Conservation (phyloP, 2,329 filamentous ascomycete genomes). For the Paracamarosporium sp. region DNA sequence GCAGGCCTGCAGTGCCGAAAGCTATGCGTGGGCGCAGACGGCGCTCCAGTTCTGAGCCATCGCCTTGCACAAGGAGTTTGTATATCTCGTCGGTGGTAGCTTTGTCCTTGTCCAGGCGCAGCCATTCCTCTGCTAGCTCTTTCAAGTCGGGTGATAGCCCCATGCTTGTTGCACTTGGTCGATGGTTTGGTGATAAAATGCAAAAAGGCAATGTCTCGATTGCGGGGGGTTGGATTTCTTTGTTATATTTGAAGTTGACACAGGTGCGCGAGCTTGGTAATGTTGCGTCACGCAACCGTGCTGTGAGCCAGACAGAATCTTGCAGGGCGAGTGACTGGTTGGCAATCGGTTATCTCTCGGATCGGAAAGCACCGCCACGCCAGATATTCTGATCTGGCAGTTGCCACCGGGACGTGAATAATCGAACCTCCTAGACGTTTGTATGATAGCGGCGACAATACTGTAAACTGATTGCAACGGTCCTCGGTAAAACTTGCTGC, state of each 20-base stretch:
- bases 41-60: constrained; percentile 58
- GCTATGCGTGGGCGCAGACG: constrained; percentile 63
- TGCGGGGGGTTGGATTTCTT: neutral
- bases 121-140: constrained; percentile 61
- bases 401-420: neutral
- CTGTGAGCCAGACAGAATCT: constrained; percentile 18
- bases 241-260: neutral
- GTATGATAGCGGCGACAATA: neutral
- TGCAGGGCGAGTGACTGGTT: constrained; percentile 21
- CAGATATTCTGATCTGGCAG: neutral
- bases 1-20: constrained; percentile 68
- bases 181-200: too few relatives aligned
- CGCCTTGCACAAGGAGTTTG: constrained; percentile 54
- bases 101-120: constrained; percentile 64
- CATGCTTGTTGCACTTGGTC: constrained; percentile 25
- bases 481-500: neutral
- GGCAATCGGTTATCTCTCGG: constrained; percentile 3
- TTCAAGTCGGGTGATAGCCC: constrained; percentile 36
- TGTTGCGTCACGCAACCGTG: constrained; percentile 1
- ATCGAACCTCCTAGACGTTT: neutral
- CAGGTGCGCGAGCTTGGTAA: too few relatives aligned
- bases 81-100: constrained; percentile 62
- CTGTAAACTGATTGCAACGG: neutral
- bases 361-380: constrained; percentile 4
- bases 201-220: neutral